Evolutionary conservation across 106 monocot species (phyloP).

Genomic region (Allium sativum): DNA sequence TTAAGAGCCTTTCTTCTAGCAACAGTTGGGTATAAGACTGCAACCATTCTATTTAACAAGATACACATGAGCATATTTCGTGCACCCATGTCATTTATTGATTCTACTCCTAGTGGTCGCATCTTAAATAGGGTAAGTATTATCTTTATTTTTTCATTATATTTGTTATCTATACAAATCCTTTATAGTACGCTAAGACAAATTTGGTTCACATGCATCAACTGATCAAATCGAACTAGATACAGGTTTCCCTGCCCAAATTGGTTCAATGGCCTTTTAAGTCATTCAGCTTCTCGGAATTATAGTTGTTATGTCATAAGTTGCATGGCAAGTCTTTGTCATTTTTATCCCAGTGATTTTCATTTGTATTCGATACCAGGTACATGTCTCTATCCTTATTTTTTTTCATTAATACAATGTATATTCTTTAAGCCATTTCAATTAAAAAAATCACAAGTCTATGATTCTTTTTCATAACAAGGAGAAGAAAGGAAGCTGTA

Average conservation of each 20-base stretch:
- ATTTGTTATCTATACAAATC: too few species aligned
- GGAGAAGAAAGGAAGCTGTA: background rate
- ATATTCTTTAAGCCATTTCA: background rate
- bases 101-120: constrained; percentile 84
- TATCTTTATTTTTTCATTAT: too few species aligned
- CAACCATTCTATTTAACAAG: constrained; percentile 65
- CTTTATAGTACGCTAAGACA: background rate
- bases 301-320: constrained; percentile 80
- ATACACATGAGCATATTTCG: constrained; percentile 71
- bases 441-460: too few species aligned
- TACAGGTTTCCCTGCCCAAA: constrained; percentile 30
- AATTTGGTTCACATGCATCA: constrained; percentile 40
- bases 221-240: constrained; percentile 87
- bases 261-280: constrained; percentile 53
- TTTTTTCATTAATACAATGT: background rate
- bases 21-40: constrained; percentile 68
- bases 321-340: constrained; percentile 82
- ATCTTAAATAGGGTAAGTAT: constrained; percentile 73
- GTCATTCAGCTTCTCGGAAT: constrained; percentile 75
- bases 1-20: constrained; percentile 46
- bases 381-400: constrained; percentile 9
- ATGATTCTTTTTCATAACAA: too few species aligned
- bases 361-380: constrained; percentile 80
- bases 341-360: constrained; percentile 67
- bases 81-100: constrained; percentile 92